A percentile compares a stretch with the other conserved stretches of the same genome.
Evolutionary conservation across 2,329 filamentous ascomycete genomes (phyloP).

Genomic region (Grosmannia serpens): DNA sequence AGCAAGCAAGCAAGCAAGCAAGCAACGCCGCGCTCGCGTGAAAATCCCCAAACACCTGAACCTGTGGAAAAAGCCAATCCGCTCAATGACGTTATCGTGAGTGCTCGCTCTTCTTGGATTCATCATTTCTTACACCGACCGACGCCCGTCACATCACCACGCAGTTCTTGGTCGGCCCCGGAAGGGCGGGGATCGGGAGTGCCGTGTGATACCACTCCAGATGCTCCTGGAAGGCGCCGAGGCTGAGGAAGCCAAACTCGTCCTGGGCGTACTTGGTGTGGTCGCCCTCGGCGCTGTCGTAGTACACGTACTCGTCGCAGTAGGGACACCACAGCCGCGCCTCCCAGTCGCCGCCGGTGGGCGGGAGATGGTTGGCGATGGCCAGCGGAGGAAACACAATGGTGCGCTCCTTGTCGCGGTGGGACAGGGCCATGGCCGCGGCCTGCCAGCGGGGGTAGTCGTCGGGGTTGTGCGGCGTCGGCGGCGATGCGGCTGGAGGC

Average conservation of each 20-base stretch:
- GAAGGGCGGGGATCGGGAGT: slow-evolving; percentile 24
- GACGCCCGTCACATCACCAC: slow-evolving; percentile 11
- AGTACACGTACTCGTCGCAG: slow-evolving; percentile 42
- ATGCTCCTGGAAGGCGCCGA: slow-evolving; percentile 40
- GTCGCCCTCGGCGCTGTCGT: slow-evolving; percentile 41
- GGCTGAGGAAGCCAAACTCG: slow-evolving; percentile 34
- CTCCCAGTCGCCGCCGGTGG: slow-evolving; percentile 37
- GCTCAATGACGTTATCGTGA: background rate
- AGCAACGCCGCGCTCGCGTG: background rate
- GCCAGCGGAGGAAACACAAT: slow-evolving; percentile 46
- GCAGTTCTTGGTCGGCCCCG: slow-evolving; percentile 27
- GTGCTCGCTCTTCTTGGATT: background rate
- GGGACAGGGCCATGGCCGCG: slow-evolving; percentile 28
- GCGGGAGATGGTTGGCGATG: slow-evolving; percentile 45
- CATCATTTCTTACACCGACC: background rate
- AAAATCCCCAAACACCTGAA: background rate
- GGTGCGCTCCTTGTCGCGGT: slow-evolving; percentile 30
- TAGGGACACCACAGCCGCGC: slow-evolving; percentile 41
- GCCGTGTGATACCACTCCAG: slow-evolving; percentile 44
- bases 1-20: background rate
- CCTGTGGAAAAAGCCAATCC: background rate
- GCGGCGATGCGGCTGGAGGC: slow-evolving; percentile 1
- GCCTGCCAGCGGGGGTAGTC: slow-evolving; percentile 40
- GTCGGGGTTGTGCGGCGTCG: background rate
- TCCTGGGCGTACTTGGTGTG: slow-evolving; percentile 33